Evolutionary conservation across 129 eudicot species (phyloP).

Genomic region (Dittrichia graveolens): DNA sequence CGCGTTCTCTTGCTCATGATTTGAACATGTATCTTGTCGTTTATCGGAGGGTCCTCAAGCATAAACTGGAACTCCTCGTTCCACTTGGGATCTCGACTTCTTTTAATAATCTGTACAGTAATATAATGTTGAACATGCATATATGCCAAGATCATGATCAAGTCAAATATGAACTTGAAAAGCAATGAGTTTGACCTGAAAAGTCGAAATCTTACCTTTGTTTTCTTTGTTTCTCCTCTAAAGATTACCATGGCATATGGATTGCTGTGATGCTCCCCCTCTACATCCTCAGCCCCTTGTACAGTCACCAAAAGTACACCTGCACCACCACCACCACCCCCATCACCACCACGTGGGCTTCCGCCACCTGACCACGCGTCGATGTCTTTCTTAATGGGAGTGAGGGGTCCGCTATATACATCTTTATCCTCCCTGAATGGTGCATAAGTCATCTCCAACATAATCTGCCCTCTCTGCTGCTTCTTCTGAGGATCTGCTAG

Average conservation of each 20-base stretch:
- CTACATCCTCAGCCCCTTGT: constrained; percentile 81
- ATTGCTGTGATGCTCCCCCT: constrained; percentile 71
- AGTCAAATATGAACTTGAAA: neutral
- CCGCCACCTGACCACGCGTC: constrained; percentile 29
- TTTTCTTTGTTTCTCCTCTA: constrained; percentile 73
- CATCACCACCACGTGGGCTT: constrained; percentile 61
- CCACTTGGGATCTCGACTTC: constrained; percentile 81
- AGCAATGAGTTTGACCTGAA: neutral
- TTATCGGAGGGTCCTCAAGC: constrained; percentile 83
- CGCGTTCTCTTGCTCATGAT: constrained; percentile 68
- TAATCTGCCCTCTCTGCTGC: constrained; percentile 69
- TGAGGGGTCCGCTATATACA: constrained; percentile 37
- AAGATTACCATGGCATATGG: constrained; percentile 64
- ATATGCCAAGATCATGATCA: neutral
- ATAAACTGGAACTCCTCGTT: constrained; percentile 82
- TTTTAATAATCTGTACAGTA: constrained; percentile 55
- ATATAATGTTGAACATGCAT: too few species aligned
- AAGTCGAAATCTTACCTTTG: constrained; percentile 56
- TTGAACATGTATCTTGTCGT: constrained; percentile 65
- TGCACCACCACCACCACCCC: constrained; percentile 80
- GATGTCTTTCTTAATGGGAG: constrained; percentile 34
- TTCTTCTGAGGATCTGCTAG: constrained; percentile 50
- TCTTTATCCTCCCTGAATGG: constrained; percentile 73
- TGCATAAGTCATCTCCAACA: constrained; percentile 72
- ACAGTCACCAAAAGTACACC: constrained; percentile 63